These are phyloP conservation scores for Yarrowia galli DNA, from an alignment of 1,139 yeast species.

Conservation along the genomic window DNA sequence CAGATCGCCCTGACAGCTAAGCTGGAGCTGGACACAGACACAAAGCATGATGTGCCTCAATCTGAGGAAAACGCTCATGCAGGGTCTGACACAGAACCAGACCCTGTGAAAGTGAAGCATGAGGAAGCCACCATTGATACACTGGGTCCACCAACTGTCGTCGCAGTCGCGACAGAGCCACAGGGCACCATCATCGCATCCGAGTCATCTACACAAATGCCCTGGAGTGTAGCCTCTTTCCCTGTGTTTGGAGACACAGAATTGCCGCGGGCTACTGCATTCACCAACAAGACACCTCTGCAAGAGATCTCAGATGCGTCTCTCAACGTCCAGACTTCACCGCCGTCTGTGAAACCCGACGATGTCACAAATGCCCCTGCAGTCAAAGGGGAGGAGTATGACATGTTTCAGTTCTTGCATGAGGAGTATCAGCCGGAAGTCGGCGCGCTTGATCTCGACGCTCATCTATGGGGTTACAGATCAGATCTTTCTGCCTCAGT, in stretches of 20 bases:
- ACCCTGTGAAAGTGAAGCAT: neutral
- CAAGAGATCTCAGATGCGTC: constrained; percentile 6
- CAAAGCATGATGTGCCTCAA: neutral
- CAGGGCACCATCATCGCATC: neutral
- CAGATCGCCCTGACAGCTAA: neutral
- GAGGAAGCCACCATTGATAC: neutral
- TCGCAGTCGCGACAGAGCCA: neutral
- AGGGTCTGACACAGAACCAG: constrained; percentile 9
- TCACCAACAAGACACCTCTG: neutral
- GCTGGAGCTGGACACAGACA: neutral
- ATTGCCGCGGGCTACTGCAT: neutral
- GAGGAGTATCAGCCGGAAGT: constrained; percentile 28
- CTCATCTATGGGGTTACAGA: constrained; percentile 5
- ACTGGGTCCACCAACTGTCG: neutral
- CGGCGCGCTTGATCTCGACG: neutral
- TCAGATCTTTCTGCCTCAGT: constrained; percentile 5
- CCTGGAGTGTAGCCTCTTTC: constrained; percentile 34
- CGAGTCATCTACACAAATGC: neutral
- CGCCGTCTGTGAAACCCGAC: neutral
- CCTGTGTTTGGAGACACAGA: constrained; percentile 29
- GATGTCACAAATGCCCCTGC: neutral
- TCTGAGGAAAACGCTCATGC: constrained; percentile 6
- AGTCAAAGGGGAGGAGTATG: neutral
- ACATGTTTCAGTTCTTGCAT: constrained; percentile 21
- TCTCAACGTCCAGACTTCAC: neutral